Base-by-base conservation (phyloP, 768 basidiomycete genomes). In the Crepidotus variabilis region DNA sequence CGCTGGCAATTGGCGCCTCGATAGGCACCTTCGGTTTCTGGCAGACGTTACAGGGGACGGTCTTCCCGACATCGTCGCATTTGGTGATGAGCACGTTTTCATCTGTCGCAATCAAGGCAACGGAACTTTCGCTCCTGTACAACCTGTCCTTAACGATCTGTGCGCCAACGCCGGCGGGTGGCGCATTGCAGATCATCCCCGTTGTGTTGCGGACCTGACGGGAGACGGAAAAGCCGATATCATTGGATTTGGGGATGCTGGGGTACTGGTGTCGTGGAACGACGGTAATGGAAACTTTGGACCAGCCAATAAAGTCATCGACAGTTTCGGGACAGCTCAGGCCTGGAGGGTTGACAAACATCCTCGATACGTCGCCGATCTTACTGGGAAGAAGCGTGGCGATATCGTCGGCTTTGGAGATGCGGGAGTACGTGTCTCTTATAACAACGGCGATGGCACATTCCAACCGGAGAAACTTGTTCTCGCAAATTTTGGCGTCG, bases 351-450 rank as follows among this genome's bases (percentile, higher is more conserved):
- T 28, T 8, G 28, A 28, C 8, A 28, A 28, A 8, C 28, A 28
- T 28, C 28, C 28, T 28, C 28, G 28, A 28, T 28, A 28, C 28
- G 28, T 28, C 8, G 28, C 28, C 8, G 28, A 28, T 28, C 28
- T 28, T 8, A 32, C 52, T 32, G 49, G 56, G 9, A 46, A 58
- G 14, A 60, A 58, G 49, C 62, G 49, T 13, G 59, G 49, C 8
- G 62, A 63, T 33, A 54, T 63, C 35, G 57, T 63, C 6, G 62
- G 59, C 2, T 63, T 63, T 48, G 59, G 62, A 4, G 50, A 56
- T 7, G 16, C 4, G 2, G 55, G 55, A 11, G 55, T 63, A 7
- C 50, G 46, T 11, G 52, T 60, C 14, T 33, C 59, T 14, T 33
- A 50, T 23, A 63, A 63, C 18, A 56, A 58, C 14, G 62, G 60